Conservation (phyloP, 164 flowering plant genomes). For the Kingdonia uniflora region DNA sequence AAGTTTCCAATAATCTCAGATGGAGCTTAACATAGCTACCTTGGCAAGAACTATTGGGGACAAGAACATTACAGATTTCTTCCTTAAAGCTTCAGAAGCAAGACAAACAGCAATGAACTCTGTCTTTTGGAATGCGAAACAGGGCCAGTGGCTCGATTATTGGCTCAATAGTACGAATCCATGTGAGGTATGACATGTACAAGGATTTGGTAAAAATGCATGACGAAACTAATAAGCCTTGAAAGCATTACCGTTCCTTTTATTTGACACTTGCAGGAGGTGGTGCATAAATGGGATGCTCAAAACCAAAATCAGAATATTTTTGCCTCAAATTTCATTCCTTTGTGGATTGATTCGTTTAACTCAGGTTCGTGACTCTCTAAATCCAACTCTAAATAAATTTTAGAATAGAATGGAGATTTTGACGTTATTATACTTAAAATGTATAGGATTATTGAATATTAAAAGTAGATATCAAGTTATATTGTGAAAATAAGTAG, state of each 20-base stretch:
- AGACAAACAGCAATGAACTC: slow-evolving; percentile 46
- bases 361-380: slow-evolving; percentile 46
- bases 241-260: not conserved
- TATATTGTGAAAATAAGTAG: too few species aligned
- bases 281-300: slow-evolving; percentile 35
- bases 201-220: not conserved
- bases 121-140: slow-evolving; percentile 65
- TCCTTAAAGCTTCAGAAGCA: slow-evolving; percentile 41
- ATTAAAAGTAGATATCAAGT: too few species aligned
- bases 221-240: too few species aligned
- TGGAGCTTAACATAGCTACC: slow-evolving; percentile 80
- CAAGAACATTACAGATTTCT: slow-evolving; percentile 17
- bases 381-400: not conserved
- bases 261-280: slow-evolving; percentile 28
- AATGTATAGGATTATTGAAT: too few species aligned
- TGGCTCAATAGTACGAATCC: slow-evolving; percentile 34
- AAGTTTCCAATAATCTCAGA: slow-evolving; percentile 29
- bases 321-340: slow-evolving; percentile 81
- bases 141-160: slow-evolving; percentile 92
- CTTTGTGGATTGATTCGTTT: slow-evolving; percentile 62
- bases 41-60: slow-evolving; percentile 51
- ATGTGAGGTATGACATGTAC: slow-evolving; percentile 23
- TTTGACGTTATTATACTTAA: too few species aligned
- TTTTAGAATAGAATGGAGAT: too few species aligned
- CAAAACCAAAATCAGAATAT: slow-evolving; percentile 48